Conservation (phyloP, 352 stramenopile species). For the Phytophthora multivora region DNA sequence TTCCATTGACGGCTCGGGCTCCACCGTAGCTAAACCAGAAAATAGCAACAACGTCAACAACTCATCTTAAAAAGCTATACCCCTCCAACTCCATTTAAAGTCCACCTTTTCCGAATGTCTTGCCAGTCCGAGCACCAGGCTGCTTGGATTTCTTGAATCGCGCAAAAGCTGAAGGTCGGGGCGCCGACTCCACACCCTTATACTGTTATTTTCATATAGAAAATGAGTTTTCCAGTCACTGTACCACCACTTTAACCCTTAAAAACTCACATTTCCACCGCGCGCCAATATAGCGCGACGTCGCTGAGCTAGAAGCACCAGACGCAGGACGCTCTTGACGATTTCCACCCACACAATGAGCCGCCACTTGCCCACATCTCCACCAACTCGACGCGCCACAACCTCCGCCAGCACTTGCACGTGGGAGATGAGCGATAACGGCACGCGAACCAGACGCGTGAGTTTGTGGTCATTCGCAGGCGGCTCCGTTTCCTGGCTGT, state of each 20-base stretch:
- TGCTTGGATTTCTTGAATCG: conserved; percentile 72
- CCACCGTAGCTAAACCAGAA: conserved; percentile 19
- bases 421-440: conserved; percentile 78
- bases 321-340: conserved; percentile 70
- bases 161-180: conserved; percentile 54
- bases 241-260: neutral
- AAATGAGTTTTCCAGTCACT: neutral
- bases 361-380: conserved; percentile 71
- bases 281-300: conserved; percentile 60
- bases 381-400: conserved; percentile 68
- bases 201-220: conserved; percentile 38
- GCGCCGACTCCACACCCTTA: conserved; percentile 54
- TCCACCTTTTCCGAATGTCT: conserved; percentile 64
- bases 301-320: conserved; percentile 68
- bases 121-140: conserved; percentile 66
- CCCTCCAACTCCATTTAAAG: neutral
- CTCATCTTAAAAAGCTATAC: neutral
- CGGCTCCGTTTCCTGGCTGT: conserved; percentile 20
- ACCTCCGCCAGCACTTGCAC: conserved; percentile 85
- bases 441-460: conserved; percentile 62
- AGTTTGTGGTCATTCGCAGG: conserved; percentile 42
- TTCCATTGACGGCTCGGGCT: conserved; percentile 28
- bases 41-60: neutral
- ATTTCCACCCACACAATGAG: conserved; percentile 83
- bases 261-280: conserved; percentile 55